Evolutionary conservation across 306 rosid genomes (phyloP).

Genomic region (Clitoria ternatea): DNA sequence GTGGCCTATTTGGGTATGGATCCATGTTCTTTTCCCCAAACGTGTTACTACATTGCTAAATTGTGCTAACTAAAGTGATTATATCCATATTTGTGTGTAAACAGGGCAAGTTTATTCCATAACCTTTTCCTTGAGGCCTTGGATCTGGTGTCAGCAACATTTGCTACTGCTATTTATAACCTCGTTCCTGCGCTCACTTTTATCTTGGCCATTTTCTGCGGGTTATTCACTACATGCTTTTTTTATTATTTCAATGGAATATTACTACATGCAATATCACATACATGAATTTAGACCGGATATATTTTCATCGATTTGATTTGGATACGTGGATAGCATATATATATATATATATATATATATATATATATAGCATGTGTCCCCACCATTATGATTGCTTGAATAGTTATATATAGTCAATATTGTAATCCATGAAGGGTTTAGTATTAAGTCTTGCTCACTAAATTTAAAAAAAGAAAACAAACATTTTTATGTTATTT

Average conservation of each 20-base stretch:
- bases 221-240: conserved; percentile 27
- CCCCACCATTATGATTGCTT: too few relatives aligned
- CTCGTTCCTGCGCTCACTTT: conserved; percentile 60
- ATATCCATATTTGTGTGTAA: background rate
- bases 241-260: too few relatives aligned
- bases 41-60: background rate
- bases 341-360: too few relatives aligned
- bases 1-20: conserved; percentile 26
- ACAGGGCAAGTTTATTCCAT: conserved; percentile 55
- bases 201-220: conserved; percentile 39
- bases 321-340: background rate
- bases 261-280: background rate
- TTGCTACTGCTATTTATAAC: conserved; percentile 45
- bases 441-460: background rate
- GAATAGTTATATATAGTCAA: too few relatives aligned
- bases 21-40: too few relatives aligned
- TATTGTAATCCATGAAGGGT: background rate
- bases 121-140: conserved; percentile 43
- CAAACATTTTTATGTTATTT: too few relatives aligned
- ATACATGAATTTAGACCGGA: background rate
- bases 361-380: too few relatives aligned
- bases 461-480: background rate
- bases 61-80: background rate
- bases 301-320: background rate
- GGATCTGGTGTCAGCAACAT: conserved; percentile 53